Conservation (phyloP, 139 green algal genomes). For the Haematococcus lacustris region DNA sequence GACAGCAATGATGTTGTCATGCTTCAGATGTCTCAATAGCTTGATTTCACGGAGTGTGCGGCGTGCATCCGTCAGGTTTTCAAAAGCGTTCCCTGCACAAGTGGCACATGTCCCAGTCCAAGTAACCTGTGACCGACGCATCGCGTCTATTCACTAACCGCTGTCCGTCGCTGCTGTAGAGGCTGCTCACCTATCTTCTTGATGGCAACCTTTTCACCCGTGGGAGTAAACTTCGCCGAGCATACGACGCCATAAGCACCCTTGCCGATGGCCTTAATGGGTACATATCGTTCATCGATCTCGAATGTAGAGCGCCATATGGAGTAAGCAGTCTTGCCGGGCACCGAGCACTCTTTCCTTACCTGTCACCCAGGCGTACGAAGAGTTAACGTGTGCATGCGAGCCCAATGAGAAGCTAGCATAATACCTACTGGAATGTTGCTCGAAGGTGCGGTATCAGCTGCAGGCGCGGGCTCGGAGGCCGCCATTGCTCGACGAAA, state of each 20-base stretch:
- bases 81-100: constrained; percentile 76
- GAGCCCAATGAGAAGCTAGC: no score
- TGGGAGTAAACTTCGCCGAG: constrained; percentile 68
- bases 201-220: constrained; percentile 87
- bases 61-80: constrained; percentile 89
- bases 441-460: no score
- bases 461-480: no score
- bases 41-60: constrained; percentile 93
- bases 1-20: constrained; percentile 81
- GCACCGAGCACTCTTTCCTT: constrained; percentile 57
- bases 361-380: no score
- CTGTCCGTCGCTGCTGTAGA: no score
- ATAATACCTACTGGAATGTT: no score
- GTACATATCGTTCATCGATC: constrained; percentile 75
- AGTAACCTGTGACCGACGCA: no score
- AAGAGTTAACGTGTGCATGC: no score
- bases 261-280: constrained; percentile 88
- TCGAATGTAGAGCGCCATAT: constrained; percentile 88
- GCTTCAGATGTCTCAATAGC: constrained; percentile 68
- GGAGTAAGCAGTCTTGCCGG: constrained; percentile 72
- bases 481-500: no score
- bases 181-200: constrained; percentile 75
- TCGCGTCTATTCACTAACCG: no score
- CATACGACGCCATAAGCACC: constrained; percentile 97
- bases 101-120: no score